Conservation (phyloP, 371 early-diverging fungal genomes). For the Mucor velutinosus region DNA sequence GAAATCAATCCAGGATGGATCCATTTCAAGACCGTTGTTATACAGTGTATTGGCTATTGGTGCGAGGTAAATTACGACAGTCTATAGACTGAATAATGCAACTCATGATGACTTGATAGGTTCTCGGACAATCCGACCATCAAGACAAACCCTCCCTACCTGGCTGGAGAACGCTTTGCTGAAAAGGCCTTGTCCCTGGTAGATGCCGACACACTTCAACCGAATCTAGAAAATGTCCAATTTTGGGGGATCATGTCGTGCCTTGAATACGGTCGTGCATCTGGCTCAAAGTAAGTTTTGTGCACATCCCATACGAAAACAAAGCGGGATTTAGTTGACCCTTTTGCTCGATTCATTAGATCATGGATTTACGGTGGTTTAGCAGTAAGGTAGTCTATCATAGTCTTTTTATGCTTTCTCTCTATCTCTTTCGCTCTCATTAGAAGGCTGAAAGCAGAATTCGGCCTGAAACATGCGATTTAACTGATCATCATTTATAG, state of each 20-base stretch:
- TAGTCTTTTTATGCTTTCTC: no score
- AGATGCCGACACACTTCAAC: slow-evolving; percentile 44
- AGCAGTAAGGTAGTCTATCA: slow-evolving; percentile 42
- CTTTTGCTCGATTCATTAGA: slow-evolving; percentile 19
- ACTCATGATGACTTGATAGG: slow-evolving; percentile 4
- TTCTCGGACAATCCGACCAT: slow-evolving; percentile 46
- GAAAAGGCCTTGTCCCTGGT: slow-evolving; percentile 44
- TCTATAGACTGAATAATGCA: background rate
- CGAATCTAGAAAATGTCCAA: slow-evolving; percentile 58
- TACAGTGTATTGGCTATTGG: slow-evolving; percentile 47
- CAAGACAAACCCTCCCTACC: slow-evolving; percentile 44
- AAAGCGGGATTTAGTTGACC: slow-evolving; percentile 4
- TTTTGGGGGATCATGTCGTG: slow-evolving; percentile 63
- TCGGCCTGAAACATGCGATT: background rate
- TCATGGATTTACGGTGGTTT: slow-evolving; percentile 73
- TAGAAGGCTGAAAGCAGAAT: no score
- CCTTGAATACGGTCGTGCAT: slow-evolving; percentile 62
- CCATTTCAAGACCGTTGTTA: slow-evolving; percentile 40
- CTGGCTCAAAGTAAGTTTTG: slow-evolving; percentile 53
- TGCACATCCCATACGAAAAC: background rate
- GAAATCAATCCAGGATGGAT: slow-evolving; percentile 31
- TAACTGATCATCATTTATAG: slow-evolving; percentile 20
- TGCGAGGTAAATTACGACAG: slow-evolving; percentile 32
- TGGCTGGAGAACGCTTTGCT: slow-evolving; percentile 46
- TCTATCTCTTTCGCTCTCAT: no score